Evolutionary conservation across 2,329 filamentous ascomycete species (phyloP).

Genomic region (Fusarium sp.): DNA sequence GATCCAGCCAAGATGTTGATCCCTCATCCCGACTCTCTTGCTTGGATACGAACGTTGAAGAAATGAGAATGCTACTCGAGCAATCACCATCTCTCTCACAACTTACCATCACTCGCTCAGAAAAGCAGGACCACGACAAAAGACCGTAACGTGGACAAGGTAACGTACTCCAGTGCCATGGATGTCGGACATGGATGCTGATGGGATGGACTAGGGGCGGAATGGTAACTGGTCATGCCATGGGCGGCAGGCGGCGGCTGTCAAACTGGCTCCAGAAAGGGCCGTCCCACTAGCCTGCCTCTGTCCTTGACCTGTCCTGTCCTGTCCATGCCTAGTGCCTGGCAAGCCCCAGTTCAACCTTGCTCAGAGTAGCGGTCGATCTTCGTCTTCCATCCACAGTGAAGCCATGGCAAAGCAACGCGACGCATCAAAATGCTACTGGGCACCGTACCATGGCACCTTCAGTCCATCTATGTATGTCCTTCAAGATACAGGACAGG

Average conservation of each 20-base stretch:
- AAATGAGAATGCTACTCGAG: conserved; percentile 34
- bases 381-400: conserved; percentile 18
- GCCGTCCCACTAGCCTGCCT: conserved; percentile 42
- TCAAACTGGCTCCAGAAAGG: conserved; percentile 42
- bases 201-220: conserved; percentile 34
- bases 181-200: conserved; percentile 28
- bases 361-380: conserved; percentile 36
- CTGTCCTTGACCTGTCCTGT: not conserved
- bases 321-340: conserved; percentile 21
- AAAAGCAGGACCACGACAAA: conserved; percentile 10
- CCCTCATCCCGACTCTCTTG: conserved; percentile 8
- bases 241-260: conserved; percentile 40
- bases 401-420: conserved; percentile 22
- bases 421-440: conserved; percentile 13
- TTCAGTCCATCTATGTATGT: conserved; percentile 15
- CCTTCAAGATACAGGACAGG: conserved; percentile 18
- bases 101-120: conserved; percentile 16
- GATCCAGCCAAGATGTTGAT: conserved; percentile 5
- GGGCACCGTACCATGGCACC: not conserved
- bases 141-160: conserved; percentile 19
- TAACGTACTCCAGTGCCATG: conserved; percentile 15
- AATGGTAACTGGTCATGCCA: conserved; percentile 36
- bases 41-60: conserved; percentile 18
- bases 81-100: conserved; percentile 2
- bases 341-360: conserved; percentile 30